A percentile compares a stretch with the other conserved stretches of the same genome.
Conservation (phyloP, 1,284 basidiomycete genomes). For the Ceratobasidium sp. region DNA sequence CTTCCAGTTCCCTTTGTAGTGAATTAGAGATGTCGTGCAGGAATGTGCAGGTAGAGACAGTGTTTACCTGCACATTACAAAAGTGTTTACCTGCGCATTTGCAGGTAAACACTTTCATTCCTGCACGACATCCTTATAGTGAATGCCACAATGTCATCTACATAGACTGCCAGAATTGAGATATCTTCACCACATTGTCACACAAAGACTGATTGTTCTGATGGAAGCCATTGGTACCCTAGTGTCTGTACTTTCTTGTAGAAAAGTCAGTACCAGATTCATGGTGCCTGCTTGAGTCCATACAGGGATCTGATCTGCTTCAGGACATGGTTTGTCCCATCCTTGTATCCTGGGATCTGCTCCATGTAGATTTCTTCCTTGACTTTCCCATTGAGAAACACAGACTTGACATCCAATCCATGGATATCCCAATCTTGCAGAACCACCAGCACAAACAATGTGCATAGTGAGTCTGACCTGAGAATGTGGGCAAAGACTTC, state of each 20-base stretch:
- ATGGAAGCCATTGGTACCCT: not conserved
- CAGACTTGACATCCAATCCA: conserved; percentile 53
- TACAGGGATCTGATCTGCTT: conserved; percentile 52
- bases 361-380: conserved; percentile 54
- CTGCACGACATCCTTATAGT: not conserved
- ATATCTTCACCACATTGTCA: not conserved
- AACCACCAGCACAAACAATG: not conserved
- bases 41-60: too few relatives aligned
- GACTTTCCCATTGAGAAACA: conserved; percentile 53
- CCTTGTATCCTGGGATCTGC: conserved; percentile 46
- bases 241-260: not conserved
- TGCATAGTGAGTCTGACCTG: conserved; percentile 29
- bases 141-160: not conserved
- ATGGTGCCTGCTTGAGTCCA: conserved; percentile 51
- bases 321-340: not conserved
- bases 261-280: conserved; percentile 38
- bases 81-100: too few relatives aligned
- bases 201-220: not conserved
- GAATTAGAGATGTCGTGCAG: too few relatives aligned
- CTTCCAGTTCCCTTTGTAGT: too few relatives aligned
- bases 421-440: conserved; percentile 6
- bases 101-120: not conserved
- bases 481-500: conserved; percentile 48
- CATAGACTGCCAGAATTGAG: not conserved
- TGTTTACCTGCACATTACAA: too few relatives aligned